Conservation (phyloP, 2,329 filamentous ascomycete genomes). For the Fonsecaea pugnacius region DNA sequence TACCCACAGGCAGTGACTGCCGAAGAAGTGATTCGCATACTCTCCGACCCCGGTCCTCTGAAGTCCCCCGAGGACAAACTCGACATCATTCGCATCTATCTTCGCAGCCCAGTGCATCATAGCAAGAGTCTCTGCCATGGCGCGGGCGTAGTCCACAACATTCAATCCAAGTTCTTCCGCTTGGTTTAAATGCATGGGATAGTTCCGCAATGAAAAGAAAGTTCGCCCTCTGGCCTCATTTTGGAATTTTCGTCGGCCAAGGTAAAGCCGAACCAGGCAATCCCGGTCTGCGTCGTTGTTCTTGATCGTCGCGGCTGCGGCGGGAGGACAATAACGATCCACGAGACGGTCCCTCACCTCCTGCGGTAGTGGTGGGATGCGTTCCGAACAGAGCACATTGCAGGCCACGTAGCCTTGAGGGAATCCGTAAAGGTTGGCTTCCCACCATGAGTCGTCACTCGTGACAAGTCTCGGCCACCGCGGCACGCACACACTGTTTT, state of each 20-base stretch:
- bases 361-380: constrained; percentile 43
- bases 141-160: constrained; percentile 45
- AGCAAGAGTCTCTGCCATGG: constrained; percentile 58
- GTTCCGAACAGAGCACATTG: constrained; percentile 44
- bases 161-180: constrained; percentile 51
- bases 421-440: constrained; percentile 17
- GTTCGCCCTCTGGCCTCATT: constrained; percentile 31
- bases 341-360: constrained; percentile 41
- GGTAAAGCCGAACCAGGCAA: constrained; percentile 57
- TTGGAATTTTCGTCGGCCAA: constrained; percentile 46
- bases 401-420: constrained; percentile 20
- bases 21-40: constrained; percentile 38
- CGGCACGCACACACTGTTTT: constrained; percentile 21
- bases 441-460: constrained; percentile 23
- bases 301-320: constrained; percentile 36
- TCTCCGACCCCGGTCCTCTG: not conserved
- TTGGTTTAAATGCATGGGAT: constrained; percentile 56
- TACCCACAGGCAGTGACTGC: constrained; percentile 47
- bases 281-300: constrained; percentile 46
- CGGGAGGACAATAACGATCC: constrained; percentile 42
- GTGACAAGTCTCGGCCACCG: constrained; percentile 23
- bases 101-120: constrained; percentile 55
- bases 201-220: constrained; percentile 53
- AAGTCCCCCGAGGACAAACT: constrained; percentile 56
- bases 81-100: constrained; percentile 59